Conservation (phyloP, 176 grass and related monocot species). For the Pharus latifolius region DNA sequence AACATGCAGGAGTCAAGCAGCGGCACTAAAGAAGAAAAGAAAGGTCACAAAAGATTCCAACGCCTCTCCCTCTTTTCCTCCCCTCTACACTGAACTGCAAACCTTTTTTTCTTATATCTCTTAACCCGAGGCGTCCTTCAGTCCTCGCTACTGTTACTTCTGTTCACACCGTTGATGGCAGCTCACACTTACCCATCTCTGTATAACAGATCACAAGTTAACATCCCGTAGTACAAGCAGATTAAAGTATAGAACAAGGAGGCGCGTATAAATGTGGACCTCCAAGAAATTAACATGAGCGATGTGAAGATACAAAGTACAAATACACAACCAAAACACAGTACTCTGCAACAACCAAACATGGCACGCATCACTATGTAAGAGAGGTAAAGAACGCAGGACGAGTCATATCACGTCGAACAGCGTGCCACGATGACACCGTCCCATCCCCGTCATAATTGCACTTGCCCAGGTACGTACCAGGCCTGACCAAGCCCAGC, state of each 20-base stretch:
- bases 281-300: no score
- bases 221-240: neutral
- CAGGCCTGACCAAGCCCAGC: neutral
- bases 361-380: constrained; percentile 13
- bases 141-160: neutral
- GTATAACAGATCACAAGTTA: neutral
- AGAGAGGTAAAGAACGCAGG: neutral
- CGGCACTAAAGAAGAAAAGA: neutral
- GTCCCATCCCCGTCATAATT: neutral
- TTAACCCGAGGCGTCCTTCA: neutral
- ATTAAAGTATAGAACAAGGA: no score
- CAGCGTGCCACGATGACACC: neutral
- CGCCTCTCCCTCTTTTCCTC: neutral
- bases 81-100: neutral
- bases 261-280: no score
- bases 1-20: neutral
- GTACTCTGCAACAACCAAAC: neutral
- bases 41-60: constrained; percentile 15
- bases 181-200: constrained; percentile 63
- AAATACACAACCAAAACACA: no score
- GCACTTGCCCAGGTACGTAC: neutral
- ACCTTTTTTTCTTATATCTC: neutral
- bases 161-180: constrained; percentile 44
- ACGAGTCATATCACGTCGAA: constrained; percentile 19
- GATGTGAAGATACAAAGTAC: no score